Percentiles rank a stretch among this genome's conserved stretches.
phyloP scores from a whole-genome alignment of 2,329 filamentous ascomycete species.

The Colletotrichum godetiae region DNA sequence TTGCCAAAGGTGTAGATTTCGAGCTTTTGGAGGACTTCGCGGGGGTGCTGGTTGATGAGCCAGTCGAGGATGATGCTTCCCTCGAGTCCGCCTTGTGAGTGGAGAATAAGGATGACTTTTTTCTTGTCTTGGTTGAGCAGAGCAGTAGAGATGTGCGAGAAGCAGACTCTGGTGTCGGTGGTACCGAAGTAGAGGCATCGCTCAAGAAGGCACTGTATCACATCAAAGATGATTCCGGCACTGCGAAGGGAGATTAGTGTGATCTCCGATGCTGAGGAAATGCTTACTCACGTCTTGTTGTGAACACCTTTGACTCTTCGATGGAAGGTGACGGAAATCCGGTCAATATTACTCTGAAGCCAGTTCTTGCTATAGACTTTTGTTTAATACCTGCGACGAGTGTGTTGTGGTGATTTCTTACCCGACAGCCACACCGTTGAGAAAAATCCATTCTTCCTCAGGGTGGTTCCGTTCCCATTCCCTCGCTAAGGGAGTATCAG shows the following conservation, averaged over 20 bases:
- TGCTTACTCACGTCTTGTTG: slow-evolving; percentile 66
- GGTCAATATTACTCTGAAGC: slow-evolving; percentile 77
- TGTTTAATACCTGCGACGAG: background rate
- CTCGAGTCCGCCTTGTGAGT: slow-evolving; percentile 83
- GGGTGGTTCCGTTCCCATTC: slow-evolving; percentile 48
- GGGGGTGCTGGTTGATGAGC: slow-evolving; percentile 77
- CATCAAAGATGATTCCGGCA: slow-evolving; percentile 78
- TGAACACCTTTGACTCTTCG: slow-evolving; percentile 79
- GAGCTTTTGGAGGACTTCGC: slow-evolving; percentile 72
- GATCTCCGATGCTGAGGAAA: fast-evolving
- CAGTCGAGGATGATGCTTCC: slow-evolving; percentile 80
- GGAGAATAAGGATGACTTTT: slow-evolving; percentile 80
- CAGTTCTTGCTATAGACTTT: slow-evolving; percentile 63
- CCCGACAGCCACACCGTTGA: slow-evolving; percentile 78
- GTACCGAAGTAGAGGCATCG: slow-evolving; percentile 80
- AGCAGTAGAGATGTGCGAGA: slow-evolving; percentile 69
- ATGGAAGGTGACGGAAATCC: slow-evolving; percentile 77
- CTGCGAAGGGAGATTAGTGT: background rate
- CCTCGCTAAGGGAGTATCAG: slow-evolving; percentile 50
- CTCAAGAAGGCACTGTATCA: slow-evolving; percentile 82
- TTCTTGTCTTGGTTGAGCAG: slow-evolving; percentile 70
- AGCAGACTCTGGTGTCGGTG: slow-evolving; percentile 72
- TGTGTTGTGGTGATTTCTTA: slow-evolving; percentile 46
- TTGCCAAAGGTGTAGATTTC: slow-evolving; percentile 84
- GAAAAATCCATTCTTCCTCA: slow-evolving; percentile 80